These are phyloP conservation scores for Cyberlindnera mycetangii DNA, from an alignment of 805 yeast genomes.

Conservation along the genomic window DNA sequence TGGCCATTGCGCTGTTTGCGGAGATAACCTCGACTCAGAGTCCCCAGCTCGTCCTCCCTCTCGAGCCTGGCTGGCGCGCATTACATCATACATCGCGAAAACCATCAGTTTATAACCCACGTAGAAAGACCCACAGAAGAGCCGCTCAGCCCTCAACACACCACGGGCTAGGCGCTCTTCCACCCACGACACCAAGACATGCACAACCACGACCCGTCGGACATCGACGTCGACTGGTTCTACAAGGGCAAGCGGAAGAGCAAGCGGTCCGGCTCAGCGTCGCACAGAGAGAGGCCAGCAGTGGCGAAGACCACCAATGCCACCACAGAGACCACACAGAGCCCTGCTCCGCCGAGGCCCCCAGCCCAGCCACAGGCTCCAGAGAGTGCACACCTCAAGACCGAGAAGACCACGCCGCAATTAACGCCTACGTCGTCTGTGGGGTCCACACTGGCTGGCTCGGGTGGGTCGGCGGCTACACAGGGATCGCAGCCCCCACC, in stretches of 20 bases:
- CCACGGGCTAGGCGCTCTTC: too few relatives aligned
- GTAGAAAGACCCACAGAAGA: background rate
- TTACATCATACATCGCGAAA: too few relatives aligned
- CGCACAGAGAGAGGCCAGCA: conserved; percentile 14
- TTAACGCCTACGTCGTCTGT: conserved; percentile 16
- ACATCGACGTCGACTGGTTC: conserved; percentile 77
- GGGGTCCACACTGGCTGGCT: conserved; percentile 13
- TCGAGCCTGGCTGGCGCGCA: too few relatives aligned
- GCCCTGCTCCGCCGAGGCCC: conserved; percentile 1
- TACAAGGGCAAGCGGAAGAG: conserved; percentile 68
- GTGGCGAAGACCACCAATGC: background rate
- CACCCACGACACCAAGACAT: background rate
- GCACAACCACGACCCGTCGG: conserved; percentile 17
- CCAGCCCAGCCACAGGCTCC: background rate
- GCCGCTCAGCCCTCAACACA: background rate
- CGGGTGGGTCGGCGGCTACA: conserved; percentile 7
- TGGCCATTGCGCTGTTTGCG: too few relatives aligned
- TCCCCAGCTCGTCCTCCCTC: too few relatives aligned
- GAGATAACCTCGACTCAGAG: too few relatives aligned
- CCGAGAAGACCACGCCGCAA: background rate
- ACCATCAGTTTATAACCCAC: too few relatives aligned
- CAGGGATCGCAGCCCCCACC: conserved; percentile 20
- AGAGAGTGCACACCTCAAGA: background rate
- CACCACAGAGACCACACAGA: background rate
- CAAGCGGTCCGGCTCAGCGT: conserved; percentile 26